Evolutionary conservation across 2,329 filamentous ascomycete genomes (phyloP), one percentile per base, ranked within the genome.

Genomic region (Podosphaera fusca): DNA sequence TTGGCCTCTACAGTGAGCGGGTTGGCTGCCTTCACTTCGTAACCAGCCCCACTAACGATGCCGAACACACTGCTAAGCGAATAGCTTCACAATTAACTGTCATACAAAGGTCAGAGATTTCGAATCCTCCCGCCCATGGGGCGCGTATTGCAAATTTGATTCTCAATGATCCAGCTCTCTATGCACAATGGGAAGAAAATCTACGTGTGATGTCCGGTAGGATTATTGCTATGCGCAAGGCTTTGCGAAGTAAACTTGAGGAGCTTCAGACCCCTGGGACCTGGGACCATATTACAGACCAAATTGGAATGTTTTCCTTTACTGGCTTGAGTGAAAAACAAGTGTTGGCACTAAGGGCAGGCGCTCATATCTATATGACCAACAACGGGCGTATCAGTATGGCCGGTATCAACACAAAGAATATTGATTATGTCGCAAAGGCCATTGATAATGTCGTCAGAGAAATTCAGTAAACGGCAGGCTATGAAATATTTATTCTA

Each of bases 301-400:
- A 98, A 77, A 98, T 98, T 68, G 92, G 92, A 73, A 98, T 98
- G 92, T 98, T 98, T 74, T 90, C 84, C 70, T 98, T 94, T 70
- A 94, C 87, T 0, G 87, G 87, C 10, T 71, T 94, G 68, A 78
- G 70, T 10, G 84, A 88, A 72, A 68, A 78, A 60, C 86, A 92
- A 68, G 86, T 90, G 6, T 64, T 77, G 63, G 81, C 79, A 71
- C 72, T 92, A 60, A 77, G 82, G 56, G 74, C 80, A 60, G 78
- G 85, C 55, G 79, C 75, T 59, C 86, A 92, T 69, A 76, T 92
- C 56, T 92, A 92, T 73, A 89, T 90, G 79, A 96, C 90, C 63
- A 95, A 95, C 79, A 98, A 98, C 67, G 92, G 92, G 30, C 84
- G 92, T 54, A 95, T 96, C 71, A 94, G 86, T 68, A 96, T 98